Percentiles rank a stretch among this genome's conserved stretches.
phyloP scores from a whole-genome alignment of 2,329 filamentous ascomycete species.

The Nothopassalora personata region DNA sequence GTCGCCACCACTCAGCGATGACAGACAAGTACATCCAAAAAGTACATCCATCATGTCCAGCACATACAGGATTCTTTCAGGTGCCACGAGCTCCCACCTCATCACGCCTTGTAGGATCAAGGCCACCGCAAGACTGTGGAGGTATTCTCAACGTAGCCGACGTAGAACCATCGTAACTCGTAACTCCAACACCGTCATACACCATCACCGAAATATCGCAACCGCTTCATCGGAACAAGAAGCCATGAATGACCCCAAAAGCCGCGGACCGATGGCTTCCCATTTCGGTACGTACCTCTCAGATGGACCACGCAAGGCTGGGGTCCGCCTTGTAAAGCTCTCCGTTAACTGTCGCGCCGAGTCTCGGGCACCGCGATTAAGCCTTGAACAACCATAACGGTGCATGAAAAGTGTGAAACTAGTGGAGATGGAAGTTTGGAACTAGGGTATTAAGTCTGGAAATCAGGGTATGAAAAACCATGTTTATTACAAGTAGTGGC shows the following conservation, averaged over 20 bases:
- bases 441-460: too few species aligned
- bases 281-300: background rate
- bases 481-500: too few species aligned
- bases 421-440: too few species aligned
- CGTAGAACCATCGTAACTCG: background rate
- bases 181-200: background rate
- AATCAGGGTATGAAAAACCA: too few species aligned
- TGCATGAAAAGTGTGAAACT: too few species aligned
- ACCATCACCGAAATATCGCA: background rate
- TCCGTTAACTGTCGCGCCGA: background rate
- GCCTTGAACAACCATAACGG: background rate
- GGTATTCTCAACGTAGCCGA: background rate
- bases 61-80: background rate
- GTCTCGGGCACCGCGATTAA: background rate
- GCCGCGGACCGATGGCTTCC: background rate
- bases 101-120: background rate
- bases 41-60: background rate
- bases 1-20: background rate
- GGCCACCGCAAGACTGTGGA: background rate
- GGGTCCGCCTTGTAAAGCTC: background rate
- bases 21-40: background rate
- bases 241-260: too few species aligned
- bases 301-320: background rate
- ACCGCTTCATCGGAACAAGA: too few species aligned
- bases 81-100: background rate